phyloP scores from a whole-genome alignment of 2,329 filamentous ascomycete genomes.

The Scedosporium dehoogii region DNA sequence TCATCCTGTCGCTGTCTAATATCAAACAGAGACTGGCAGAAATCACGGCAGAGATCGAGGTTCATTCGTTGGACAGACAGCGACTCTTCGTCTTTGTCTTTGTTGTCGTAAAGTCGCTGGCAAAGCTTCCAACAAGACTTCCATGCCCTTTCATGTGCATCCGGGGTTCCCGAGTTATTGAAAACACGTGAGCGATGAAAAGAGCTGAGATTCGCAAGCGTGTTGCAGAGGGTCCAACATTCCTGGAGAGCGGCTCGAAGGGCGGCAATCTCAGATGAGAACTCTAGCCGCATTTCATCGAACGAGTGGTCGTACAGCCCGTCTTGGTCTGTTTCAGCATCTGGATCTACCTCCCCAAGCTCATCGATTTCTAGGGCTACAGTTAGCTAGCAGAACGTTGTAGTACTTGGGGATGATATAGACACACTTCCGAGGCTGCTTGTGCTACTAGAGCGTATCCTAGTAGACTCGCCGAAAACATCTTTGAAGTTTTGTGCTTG shows the following conservation, averaged over 20 bases:
- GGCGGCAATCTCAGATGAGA: constrained; percentile 44
- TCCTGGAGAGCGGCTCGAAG: constrained; percentile 72
- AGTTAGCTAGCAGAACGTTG: background rate
- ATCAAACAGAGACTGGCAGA: constrained; percentile 87
- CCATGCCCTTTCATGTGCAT: constrained; percentile 82
- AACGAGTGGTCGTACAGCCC: constrained; percentile 20
- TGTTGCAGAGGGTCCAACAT: constrained; percentile 93
- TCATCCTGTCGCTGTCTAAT: constrained; percentile 70
- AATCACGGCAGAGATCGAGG: constrained; percentile 79
- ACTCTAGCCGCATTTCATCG: background rate
- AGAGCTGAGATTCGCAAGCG: constrained; percentile 73
- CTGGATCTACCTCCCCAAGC: constrained; percentile 28
- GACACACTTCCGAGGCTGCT: constrained; percentile 69
- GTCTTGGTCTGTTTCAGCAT: constrained; percentile 44
- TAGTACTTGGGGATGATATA: background rate
- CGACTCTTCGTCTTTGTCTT: constrained; percentile 58
- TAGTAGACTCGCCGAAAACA: constrained; percentile 46
- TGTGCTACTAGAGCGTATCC: constrained; percentile 55
- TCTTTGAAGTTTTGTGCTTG: constrained; percentile 76
- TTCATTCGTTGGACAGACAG: constrained; percentile 58
- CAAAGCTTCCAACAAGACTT: constrained; percentile 90
- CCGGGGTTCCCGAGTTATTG: constrained; percentile 61
- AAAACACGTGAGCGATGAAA: constrained; percentile 74
- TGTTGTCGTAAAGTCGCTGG: constrained; percentile 75
- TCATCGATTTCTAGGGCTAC: constrained; percentile 38